phyloP scores from a whole-genome alignment of 192 early-diverging fungal species.

The Rhizophagus clarus region DNA sequence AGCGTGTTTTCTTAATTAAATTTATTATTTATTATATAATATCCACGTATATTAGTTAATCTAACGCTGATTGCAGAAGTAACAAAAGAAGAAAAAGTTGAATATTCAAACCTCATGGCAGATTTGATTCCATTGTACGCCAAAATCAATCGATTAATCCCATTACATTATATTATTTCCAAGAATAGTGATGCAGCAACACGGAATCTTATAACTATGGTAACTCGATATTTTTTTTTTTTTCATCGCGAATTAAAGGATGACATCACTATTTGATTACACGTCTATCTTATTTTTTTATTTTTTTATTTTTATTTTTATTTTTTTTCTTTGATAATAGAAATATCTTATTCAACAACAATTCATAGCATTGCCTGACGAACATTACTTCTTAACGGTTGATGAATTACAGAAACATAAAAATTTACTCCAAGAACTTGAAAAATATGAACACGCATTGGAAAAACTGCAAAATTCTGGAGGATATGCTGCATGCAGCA shows the following conservation, averaged over 20 bases:
- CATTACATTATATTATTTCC: conserved; percentile 19
- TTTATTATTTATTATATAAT: neutral
- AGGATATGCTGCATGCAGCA: conserved; percentile 13
- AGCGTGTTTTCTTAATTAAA: neutral
- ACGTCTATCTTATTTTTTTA: neutral
- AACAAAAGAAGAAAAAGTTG: conserved; percentile 9
- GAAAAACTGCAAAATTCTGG: conserved; percentile 24
- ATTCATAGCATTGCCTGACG: conserved; percentile 33
- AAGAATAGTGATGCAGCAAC: conserved; percentile 32
- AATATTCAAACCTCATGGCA: conserved; percentile 20
- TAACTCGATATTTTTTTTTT: conserved; percentile 14
- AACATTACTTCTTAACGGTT: conserved; percentile 25
- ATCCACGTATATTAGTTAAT: neutral
- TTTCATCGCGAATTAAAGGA: neutral
- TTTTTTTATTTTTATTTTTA: no score
- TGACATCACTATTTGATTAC: neutral
- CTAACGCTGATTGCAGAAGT: neutral
- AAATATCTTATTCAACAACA: conserved; percentile 34
- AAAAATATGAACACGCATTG: conserved; percentile 16
- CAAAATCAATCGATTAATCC: conserved; percentile 28
- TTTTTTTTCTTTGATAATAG: conserved; percentile 9
- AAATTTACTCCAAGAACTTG: conserved; percentile 20
- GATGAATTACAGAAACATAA: conserved; percentile 19
- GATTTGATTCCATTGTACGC: conserved; percentile 28
- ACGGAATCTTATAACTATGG: conserved; percentile 22